A percentile compares a stretch with the other conserved stretches of the same genome.
Evolutionary conservation across 352 stramenopile species (phyloP).

Genomic region (Pythium phragmitis): DNA sequence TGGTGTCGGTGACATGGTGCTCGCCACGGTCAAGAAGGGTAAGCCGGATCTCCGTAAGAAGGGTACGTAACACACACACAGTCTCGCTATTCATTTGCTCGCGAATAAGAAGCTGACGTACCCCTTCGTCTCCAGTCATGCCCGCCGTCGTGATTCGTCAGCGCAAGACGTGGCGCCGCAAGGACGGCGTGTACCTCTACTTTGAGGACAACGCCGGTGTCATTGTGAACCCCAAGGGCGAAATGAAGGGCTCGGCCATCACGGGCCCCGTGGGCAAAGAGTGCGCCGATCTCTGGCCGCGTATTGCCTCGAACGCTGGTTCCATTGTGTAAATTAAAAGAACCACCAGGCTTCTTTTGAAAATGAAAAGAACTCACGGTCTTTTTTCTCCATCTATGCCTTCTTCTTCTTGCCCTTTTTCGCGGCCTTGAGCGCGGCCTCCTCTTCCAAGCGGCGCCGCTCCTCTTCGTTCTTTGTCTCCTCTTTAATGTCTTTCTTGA

Average conservation of each 20-base stretch:
- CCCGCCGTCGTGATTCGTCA: conserved; percentile 99
- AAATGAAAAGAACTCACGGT: conserved; percentile 30
- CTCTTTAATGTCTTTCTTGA: conserved; percentile 83
- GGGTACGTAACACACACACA: conserved; percentile 38
- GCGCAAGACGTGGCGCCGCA: conserved; percentile 99
- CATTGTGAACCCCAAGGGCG: conserved; percentile 99
- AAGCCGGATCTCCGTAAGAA: conserved; percentile 99
- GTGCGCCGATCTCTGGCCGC: conserved; percentile 99
- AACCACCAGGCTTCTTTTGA: conserved; percentile 6
- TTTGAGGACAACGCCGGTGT: conserved; percentile 99
- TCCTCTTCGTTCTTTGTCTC: conserved; percentile 78
- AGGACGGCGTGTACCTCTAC: conserved; percentile 99
- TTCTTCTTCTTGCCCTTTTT: conserved; percentile 87
- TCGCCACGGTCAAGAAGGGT: conserved; percentile 99
- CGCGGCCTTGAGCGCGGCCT: conserved; percentile 67
- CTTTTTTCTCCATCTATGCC: conserved; percentile 27
- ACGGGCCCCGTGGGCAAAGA: conserved; percentile 99
- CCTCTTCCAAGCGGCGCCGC: conserved; percentile 63
- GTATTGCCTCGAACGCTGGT: conserved; percentile 99
- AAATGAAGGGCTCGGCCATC: conserved; percentile 99
- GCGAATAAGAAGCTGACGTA: neutral
- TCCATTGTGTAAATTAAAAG: conserved; percentile 95
- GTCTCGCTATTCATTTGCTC: neutral
- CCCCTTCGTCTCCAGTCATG: conserved; percentile 86
- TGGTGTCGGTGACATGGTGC: conserved; percentile 99